Evolutionary conservation across 345 rosid species (phyloP), one percentile per base, ranked within the genome.

Genomic region (Acer yangbiense): DNA sequence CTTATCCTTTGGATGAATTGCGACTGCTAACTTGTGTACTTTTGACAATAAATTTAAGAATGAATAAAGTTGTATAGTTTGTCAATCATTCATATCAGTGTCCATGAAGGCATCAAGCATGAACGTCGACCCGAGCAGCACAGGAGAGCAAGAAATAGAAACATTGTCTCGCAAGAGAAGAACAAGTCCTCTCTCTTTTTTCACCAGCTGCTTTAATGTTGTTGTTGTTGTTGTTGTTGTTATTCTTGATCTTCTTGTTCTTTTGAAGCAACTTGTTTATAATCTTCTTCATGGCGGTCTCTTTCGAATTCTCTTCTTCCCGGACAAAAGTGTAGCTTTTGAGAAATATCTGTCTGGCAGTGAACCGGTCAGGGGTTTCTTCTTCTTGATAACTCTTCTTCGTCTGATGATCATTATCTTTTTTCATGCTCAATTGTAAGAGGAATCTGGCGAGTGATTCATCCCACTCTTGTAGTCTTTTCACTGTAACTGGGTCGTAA

Each of bases 291-390:
- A 16, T 12, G 13, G 7, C 21, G n/a, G 14, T 50, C 58, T 25
- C 20, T 70, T 16, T 70, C 20, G 10, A 3, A 52, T 55, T 80
- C 63, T 65, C 64, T 0, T 14, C 48, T 9, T 52, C 79, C 71
- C 58, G 71, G 23, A 62, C 62, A 41, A 84, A 84, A 27, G 71
- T 65, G 71, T 86, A 86, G 87, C 87, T 84, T 72, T 81, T 76
- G 0, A 87, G 70, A 29, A 54, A 84, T 70, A 68, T 81, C 68
- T 84, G 86, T 62, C 87, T 44, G 65, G 63, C 6, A n/a, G 35
- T 41, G 29, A 50, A 83, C 54, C 18, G n/a, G 12, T 79, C 80
- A 9, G 73, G 77, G 60, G 64, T 54, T 12, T 77, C 65, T 20
- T 58, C 63, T 60, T 54, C n/a, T 54, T 54, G n/a, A 3, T 10